Base-by-base conservation (phyloP, 176 grass and related monocot genomes). In the Cenchrus fungigraminus region DNA sequence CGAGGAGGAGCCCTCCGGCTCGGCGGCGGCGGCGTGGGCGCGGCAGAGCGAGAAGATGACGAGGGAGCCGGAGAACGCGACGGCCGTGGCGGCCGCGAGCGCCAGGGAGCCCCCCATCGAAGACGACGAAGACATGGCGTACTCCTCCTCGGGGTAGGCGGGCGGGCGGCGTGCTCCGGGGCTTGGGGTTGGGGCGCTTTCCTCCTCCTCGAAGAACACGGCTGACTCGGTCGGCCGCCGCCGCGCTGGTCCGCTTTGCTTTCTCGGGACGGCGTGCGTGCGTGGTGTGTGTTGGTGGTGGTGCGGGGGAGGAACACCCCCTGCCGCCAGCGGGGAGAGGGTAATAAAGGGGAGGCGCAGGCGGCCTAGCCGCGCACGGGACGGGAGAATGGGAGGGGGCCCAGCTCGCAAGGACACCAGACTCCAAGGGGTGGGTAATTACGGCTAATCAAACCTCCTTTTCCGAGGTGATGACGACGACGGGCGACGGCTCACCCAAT, bases 41-140 rank as follows among this genome's bases (percentile, higher is more conserved):
- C 95, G 92, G 81, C 92, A 86, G 82, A 97, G 71, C 76, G 95
- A 92, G 86, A 91, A 79, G 78, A 97, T 78, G 75, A 95, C 87
- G 65, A 97, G 73, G 11, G 95, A 95, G 60, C 95, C 92, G 14
- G 95, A 97, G 47, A 97, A 80, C 16, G 95, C 95, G 74, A 97
- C 87, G 88, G 95, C 95, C 0, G 95, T 97, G 42, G 92, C 95
- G 4, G 90, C 95, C 0, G 87, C 95, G 7, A 97, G 81, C 42
- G 90, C 95, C 0, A 95, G 83, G 14, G 93, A 92, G 31, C 82
- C 78, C 68, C 89, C 83, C 65, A 85, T 85, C 13, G 79, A 77
- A 0, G 88, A 90, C 0, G 88, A 79, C 0, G 80, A 40, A 40
- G 37, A 80, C 84, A 86, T 86, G 71, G 90, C 42, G 40, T 1